Evolutionary conservation across 129 eudicot species (phyloP).

Genomic region (Escallonia rubra): DNA sequence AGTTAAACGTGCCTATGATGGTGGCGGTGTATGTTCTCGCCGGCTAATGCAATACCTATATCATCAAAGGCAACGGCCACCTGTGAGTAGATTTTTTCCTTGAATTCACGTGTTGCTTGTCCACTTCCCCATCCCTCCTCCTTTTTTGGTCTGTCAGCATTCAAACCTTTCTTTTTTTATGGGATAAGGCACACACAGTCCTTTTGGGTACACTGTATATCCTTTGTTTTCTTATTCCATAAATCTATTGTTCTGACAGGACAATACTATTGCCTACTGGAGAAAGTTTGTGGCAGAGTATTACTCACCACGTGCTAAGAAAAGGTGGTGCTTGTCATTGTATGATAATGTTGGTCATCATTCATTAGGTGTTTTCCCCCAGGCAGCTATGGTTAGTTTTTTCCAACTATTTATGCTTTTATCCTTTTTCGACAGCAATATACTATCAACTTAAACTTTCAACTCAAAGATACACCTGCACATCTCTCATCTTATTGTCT

Average conservation of each 20-base stretch:
- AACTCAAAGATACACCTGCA: background rate
- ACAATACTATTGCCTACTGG: constrained; percentile 87
- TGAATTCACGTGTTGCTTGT: background rate
- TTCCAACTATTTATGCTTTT: background rate
- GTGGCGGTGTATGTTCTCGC: constrained; percentile 83
- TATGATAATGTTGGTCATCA: constrained; percentile 89
- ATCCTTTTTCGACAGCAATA: background rate
- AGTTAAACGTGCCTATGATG: constrained; percentile 71
- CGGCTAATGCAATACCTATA: constrained; percentile 88
- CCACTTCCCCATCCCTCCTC: background rate
- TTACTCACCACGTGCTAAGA: constrained; percentile 95
- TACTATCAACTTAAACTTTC: background rate
- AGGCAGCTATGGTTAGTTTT: constrained; percentile 68
- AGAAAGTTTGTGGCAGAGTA: constrained; percentile 87
- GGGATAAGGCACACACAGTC: background rate
- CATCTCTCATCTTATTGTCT: background rate
- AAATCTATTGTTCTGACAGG: constrained; percentile 31
- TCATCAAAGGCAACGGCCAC: constrained; percentile 84
- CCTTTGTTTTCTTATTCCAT: background rate
- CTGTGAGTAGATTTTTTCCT: constrained; percentile 51
- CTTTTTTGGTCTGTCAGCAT: background rate
- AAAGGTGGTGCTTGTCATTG: constrained; percentile 90
- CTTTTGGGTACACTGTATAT: background rate
- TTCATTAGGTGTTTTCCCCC: constrained; percentile 88
- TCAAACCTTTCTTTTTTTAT: background rate